These are phyloP conservation scores for Aspergillus fructus DNA, from an alignment of 2,329 filamentous ascomycete species.

Conservation along the genomic window DNA sequence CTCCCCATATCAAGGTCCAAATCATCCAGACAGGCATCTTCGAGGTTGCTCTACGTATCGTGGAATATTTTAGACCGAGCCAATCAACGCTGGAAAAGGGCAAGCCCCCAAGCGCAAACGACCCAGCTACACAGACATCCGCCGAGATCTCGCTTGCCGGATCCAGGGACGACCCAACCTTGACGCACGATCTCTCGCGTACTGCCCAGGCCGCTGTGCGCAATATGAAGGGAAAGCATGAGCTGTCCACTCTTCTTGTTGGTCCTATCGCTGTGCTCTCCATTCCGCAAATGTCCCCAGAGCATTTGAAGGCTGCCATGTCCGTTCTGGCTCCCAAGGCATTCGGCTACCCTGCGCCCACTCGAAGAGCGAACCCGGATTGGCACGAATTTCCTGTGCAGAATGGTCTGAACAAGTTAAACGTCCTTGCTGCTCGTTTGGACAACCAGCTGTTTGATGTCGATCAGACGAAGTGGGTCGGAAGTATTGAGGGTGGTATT, in stretches of 20 bases:
- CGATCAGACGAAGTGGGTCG: conserved; percentile 68
- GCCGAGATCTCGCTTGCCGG: conserved; percentile 28
- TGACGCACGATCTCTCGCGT: conserved; percentile 61
- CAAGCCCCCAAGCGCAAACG: neutral
- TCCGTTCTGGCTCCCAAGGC: conserved; percentile 72
- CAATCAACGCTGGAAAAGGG: conserved; percentile 16
- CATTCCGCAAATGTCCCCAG: conserved; percentile 79
- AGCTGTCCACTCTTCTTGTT: conserved; percentile 72
- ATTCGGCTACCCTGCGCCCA: conserved; percentile 74
- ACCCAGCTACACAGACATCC: conserved; percentile 31
- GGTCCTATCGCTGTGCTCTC: conserved; percentile 79
- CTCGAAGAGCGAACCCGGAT: conserved; percentile 70
- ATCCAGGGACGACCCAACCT: conserved; percentile 38
- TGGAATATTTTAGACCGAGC: conserved; percentile 74
- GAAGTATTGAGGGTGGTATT: conserved; percentile 77
- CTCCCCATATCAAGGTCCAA: conserved; percentile 70
- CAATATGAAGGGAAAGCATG: conserved; percentile 54
- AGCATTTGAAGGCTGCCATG: conserved; percentile 78
- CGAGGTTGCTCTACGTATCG: conserved; percentile 76
- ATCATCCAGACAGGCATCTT: conserved; percentile 90
- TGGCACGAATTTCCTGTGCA: conserved; percentile 81
- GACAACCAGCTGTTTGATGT: conserved; percentile 82
- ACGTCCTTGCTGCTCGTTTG: conserved; percentile 81
- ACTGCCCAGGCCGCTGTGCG: conserved; percentile 53
- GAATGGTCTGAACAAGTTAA: conserved; percentile 78